phyloP scores from a whole-genome alignment of 163 green algal species.

The Scenedesmus sp. region DNA sequence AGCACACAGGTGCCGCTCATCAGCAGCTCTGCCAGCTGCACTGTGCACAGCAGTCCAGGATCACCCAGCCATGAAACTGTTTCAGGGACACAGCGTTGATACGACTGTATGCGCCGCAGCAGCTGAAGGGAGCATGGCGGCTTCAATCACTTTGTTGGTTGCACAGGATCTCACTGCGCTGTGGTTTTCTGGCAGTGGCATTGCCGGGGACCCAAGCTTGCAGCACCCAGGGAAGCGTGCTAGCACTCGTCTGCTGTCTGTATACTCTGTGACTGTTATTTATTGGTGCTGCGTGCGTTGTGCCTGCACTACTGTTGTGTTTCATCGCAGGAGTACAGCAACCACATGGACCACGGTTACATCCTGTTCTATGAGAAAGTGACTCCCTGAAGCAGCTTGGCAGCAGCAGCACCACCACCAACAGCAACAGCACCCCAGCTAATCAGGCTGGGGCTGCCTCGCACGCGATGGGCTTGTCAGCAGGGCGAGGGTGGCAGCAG shows the following conservation, averaged over 20 bases:
- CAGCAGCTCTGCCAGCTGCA: neutral
- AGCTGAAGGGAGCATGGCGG: too few relatives aligned
- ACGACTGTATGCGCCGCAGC: too few relatives aligned
- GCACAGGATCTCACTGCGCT: too few relatives aligned
- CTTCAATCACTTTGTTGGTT: too few relatives aligned
- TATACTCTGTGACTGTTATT: too few relatives aligned
- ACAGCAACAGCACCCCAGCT: neutral
- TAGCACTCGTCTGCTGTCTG: too few relatives aligned
- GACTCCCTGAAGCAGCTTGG: neutral
- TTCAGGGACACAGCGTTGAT: too few relatives aligned
- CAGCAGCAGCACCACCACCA: neutral
- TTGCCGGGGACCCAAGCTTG: neutral
- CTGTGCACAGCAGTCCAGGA: neutral
- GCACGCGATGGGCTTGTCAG: too few relatives aligned
- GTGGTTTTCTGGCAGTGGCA: neutral
- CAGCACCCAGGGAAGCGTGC: neutral
- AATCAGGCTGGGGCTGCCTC: too few relatives aligned
- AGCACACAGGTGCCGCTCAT: conserved; percentile 61
- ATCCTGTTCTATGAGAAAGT: conserved; percentile 88
- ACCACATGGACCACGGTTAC: conserved; percentile 89
- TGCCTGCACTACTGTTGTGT: neutral
- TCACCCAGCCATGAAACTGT: too few relatives aligned
- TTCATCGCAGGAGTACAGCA: conserved; percentile 58
- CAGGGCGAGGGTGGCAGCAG: too few relatives aligned
- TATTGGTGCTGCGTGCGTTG: neutral